Conservation (phyloP, 441 rosid genomes). For the Brassica balearica region DNA sequence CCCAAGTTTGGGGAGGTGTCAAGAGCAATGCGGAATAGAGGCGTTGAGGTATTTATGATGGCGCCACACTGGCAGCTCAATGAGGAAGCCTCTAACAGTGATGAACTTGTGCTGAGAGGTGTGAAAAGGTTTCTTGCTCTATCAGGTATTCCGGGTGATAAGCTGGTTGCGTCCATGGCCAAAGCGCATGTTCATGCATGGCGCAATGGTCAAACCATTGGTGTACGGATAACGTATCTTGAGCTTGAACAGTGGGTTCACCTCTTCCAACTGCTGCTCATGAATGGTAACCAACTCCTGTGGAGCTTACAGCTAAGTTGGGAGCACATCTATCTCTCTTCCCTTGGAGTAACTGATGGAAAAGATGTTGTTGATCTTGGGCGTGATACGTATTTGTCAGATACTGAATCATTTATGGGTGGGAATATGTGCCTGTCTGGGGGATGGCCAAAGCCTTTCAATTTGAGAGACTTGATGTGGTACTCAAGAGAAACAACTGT, state of each 20-base stretch:
- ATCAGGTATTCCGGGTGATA: conserved; percentile 75
- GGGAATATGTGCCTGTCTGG: conserved; percentile 68
- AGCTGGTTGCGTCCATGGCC: conserved; percentile 85
- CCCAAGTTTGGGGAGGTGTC: conserved; percentile 95
- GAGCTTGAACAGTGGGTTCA: conserved; percentile 94
- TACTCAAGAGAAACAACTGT: conserved; percentile 75
- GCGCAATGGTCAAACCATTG: conserved; percentile 58
- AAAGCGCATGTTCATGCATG: conserved; percentile 82
- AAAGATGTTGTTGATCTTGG: conserved; percentile 64
- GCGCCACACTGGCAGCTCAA: conserved; percentile 85
- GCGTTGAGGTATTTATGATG: conserved; percentile 97
- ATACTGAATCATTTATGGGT: conserved; percentile 44
- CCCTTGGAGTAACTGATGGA: conserved; percentile 81
- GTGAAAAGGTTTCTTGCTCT: conserved; percentile 72
- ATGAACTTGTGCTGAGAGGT: conserved; percentile 68
- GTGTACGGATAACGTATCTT: conserved; percentile 72
- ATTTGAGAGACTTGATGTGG: conserved; percentile 63
- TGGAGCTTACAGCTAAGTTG: conserved; percentile 96
- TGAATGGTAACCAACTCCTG: conserved; percentile 71
- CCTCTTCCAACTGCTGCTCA: conserved; percentile 81
- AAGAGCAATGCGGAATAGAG: conserved; percentile 99
- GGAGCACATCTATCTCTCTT: conserved; percentile 88
- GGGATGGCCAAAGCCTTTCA: conserved; percentile 89
- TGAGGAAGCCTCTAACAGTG: conserved; percentile 51
- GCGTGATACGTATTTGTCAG: conserved; percentile 57